phyloP scores from a whole-genome alignment of 495 filamentous ascomycete genomes.

The Neohortaea acidophila region DNA sequence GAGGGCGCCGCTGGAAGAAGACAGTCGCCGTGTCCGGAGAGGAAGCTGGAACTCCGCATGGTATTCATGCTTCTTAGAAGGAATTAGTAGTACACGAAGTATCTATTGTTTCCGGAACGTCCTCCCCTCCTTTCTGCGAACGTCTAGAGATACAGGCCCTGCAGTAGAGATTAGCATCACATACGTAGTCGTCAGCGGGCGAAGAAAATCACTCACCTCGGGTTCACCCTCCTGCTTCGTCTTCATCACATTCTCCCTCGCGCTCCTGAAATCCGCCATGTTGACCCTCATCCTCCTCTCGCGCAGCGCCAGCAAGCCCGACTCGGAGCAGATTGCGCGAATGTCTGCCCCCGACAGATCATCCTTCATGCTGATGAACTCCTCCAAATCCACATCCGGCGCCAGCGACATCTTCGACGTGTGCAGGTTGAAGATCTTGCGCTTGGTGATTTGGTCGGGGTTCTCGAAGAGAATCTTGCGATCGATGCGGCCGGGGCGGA shows the following conservation, averaged over 20 bases:
- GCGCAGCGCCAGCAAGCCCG: conserved; percentile 84
- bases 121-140: too few relatives aligned
- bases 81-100: too few relatives aligned
- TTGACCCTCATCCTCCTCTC: conserved; percentile 96
- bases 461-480: conserved; percentile 99
- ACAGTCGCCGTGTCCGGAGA: too few relatives aligned
- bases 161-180: too few relatives aligned
- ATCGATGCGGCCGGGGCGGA: conserved; percentile 95
- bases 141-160: too few relatives aligned
- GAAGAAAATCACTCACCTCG: too few relatives aligned
- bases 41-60: too few relatives aligned
- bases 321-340: conserved; percentile 96
- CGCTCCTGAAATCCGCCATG: conserved; percentile 93
- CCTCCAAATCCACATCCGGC: conserved; percentile 89
- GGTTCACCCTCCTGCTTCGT: conserved; percentile 98
- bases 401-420: conserved; percentile 97
- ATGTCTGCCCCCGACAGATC: conserved; percentile 96
- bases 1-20: too few relatives aligned
- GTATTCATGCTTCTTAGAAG: too few relatives aligned
- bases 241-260: conserved; percentile 88
- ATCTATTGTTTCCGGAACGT: too few relatives aligned
- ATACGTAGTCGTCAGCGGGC: too few relatives aligned
- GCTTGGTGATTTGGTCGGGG: conserved; percentile 97
- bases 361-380: conserved; percentile 98
- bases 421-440: conserved; percentile 99